A percentile compares a stretch with the other conserved stretches of the same genome.
Evolutionary conservation across 179 eudicot genomes (phyloP).

Genomic region (Heliamphora pulchella): DNA sequence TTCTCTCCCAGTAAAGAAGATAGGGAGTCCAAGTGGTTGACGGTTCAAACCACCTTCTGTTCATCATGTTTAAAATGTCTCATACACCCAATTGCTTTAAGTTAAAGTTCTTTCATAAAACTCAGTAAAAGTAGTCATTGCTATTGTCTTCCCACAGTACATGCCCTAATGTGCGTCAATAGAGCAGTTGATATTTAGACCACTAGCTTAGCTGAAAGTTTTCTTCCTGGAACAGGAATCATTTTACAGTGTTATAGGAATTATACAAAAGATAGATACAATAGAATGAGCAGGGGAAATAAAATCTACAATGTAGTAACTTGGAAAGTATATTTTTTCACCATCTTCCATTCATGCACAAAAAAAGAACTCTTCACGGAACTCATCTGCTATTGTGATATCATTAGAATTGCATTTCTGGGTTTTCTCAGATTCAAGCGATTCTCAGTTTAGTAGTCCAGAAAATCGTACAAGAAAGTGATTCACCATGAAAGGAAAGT

Average conservation of each 20-base stretch:
- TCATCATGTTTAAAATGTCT: not conserved
- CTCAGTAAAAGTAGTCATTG: not conserved
- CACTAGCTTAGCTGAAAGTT: not conserved
- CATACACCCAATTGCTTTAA: not conserved
- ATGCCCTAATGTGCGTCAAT: not conserved
- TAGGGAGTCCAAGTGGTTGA: not conserved
- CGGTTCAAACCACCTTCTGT: not conserved
- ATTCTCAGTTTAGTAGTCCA: too few relatives aligned
- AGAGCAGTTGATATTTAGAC: not conserved
- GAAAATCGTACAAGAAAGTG: too few relatives aligned
- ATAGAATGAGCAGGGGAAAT: not conserved
- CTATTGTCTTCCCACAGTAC: not conserved
- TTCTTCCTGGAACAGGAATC: not conserved
- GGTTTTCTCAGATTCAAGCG: too few relatives aligned
- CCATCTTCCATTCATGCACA: not conserved
- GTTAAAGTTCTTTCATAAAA: not conserved
- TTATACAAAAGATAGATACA: not conserved
- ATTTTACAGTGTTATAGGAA: not conserved
- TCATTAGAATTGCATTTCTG: not conserved
- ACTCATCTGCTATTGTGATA: not conserved
- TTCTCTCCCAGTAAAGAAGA: not conserved
- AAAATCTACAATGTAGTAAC: too few relatives aligned
- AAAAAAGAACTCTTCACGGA: too few relatives aligned
- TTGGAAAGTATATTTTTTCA: too few relatives aligned
- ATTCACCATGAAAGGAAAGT: too few relatives aligned